Conservation (phyloP, 805 yeast species). For the Cyberlindnera euphorbiiphila region DNA sequence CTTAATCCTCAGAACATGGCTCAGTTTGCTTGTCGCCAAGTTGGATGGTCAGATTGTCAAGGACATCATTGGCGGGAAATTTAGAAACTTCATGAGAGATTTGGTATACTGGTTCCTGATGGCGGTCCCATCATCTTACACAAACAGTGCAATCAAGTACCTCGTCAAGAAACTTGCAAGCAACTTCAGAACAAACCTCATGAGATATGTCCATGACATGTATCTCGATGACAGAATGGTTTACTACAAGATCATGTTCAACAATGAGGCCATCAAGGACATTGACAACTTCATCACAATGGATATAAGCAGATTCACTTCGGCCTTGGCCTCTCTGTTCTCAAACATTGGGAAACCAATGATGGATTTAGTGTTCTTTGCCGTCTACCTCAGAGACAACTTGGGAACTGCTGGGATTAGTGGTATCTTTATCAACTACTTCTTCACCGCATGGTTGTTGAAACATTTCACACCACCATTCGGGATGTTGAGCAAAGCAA, state of each 20-base stretch:
- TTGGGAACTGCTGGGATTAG: conserved; percentile 82
- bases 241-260: conserved; percentile 71
- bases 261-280: conserved; percentile 48
- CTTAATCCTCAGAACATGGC: conserved; percentile 78
- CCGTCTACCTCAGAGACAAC: conserved; percentile 77
- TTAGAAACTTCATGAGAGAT: conserved; percentile 69
- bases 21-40: conserved; percentile 79
- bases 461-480: conserved; percentile 79
- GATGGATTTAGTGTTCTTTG: conserved; percentile 79
- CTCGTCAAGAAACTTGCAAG: conserved; percentile 72
- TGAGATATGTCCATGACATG: conserved; percentile 85
- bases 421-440: conserved; percentile 79
- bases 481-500: conserved; percentile 68
- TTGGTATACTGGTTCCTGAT: conserved; percentile 82
- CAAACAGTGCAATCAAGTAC: conserved; percentile 84
- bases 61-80: conserved; percentile 79
- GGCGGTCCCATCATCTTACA: conserved; percentile 90
- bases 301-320: conserved; percentile 77
- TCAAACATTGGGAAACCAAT: conserved; percentile 90
- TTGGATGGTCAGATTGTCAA: conserved; percentile 90
- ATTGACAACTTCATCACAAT: conserved; percentile 80
- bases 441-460: conserved; percentile 70
- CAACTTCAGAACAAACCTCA: conserved; percentile 78
- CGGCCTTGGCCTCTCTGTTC: conserved; percentile 75
- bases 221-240: conserved; percentile 78